These are phyloP conservation scores for Sphagnurus paluster DNA, from an alignment of 1,284 basidiomycete species.

Conservation along the genomic window DNA sequence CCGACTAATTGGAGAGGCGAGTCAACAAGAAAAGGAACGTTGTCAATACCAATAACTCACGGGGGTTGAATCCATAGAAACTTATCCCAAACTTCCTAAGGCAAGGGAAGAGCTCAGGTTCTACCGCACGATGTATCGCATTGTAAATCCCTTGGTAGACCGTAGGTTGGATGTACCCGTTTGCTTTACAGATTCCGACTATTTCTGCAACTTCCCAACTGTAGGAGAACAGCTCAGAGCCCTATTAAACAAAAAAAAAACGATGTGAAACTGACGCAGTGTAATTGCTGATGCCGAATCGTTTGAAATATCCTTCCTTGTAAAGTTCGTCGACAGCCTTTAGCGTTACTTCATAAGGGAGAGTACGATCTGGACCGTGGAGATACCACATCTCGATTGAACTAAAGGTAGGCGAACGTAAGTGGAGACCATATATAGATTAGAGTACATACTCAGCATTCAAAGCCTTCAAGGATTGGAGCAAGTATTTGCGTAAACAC, in stretches of 20 bases:
- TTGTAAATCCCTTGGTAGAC: slow-evolving; percentile 72
- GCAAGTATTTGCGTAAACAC: slow-evolving; percentile 45
- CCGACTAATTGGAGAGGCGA: slow-evolving; percentile 28
- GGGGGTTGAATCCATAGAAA: slow-evolving; percentile 60
- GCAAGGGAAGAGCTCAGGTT: slow-evolving; percentile 64
- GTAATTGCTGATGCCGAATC: slow-evolving; percentile 38
- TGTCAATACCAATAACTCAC: slow-evolving; percentile 17
- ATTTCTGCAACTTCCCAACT: slow-evolving; percentile 67
- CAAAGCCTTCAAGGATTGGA: slow-evolving; percentile 44
- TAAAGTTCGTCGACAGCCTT: slow-evolving; percentile 48
- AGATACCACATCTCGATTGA: slow-evolving; percentile 44
- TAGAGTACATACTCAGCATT: slow-evolving; percentile 41
- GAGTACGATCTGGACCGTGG: slow-evolving; percentile 51
- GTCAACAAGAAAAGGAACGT: background rate
- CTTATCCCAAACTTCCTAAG: slow-evolving; percentile 61
- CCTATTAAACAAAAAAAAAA: background rate
- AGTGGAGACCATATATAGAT: background rate
- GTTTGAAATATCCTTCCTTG: slow-evolving; percentile 37
- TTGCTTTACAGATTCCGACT: slow-evolving; percentile 51
- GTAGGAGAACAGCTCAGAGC: background rate
- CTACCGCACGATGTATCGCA: slow-evolving; percentile 49
- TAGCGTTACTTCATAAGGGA: slow-evolving; percentile 50
- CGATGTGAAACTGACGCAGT: slow-evolving; percentile 28
- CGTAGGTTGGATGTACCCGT: slow-evolving; percentile 61
- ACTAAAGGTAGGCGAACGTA: slow-evolving; percentile 11